These are phyloP conservation scores for Fusarium tricinctum DNA, from an alignment of 2,329 filamentous ascomycete species.

Conservation along the genomic window DNA sequence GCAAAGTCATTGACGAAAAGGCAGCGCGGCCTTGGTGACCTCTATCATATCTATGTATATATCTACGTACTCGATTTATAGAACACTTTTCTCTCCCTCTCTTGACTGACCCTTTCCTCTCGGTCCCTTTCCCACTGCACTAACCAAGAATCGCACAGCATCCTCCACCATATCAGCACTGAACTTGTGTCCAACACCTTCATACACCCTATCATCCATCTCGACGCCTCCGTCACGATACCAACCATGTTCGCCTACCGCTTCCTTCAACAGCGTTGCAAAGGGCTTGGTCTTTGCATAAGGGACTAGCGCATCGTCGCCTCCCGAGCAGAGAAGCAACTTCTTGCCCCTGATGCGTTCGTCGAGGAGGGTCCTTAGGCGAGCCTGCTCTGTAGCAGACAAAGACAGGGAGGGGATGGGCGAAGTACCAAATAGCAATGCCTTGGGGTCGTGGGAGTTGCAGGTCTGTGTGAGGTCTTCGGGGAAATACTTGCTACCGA, in stretches of 20 bases:
- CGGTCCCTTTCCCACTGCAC: conserved; percentile 57
- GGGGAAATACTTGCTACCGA: conserved; percentile 86
- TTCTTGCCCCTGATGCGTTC: conserved; percentile 70
- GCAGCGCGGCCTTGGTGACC: conserved; percentile 58
- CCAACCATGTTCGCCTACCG: conserved; percentile 60
- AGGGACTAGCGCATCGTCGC: conserved; percentile 79
- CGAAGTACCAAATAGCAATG: conserved; percentile 73
- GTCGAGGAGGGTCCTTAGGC: conserved; percentile 63
- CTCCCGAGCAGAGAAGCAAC: conserved; percentile 75
- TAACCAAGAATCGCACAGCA: conserved; percentile 73
- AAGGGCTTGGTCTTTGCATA: conserved; percentile 72
- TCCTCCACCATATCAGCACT: conserved; percentile 75
- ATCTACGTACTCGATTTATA: conserved; percentile 21
- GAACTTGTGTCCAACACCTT: conserved; percentile 78
- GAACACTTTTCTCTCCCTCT: conserved; percentile 50
- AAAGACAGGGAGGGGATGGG: conserved; percentile 53
- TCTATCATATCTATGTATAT: not conserved
- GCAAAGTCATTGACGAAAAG: conserved; percentile 59
- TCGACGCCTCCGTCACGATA: conserved; percentile 69
- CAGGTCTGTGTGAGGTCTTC: conserved; percentile 73
- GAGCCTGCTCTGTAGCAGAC: conserved; percentile 57
- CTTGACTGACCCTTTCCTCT: conserved; percentile 47
- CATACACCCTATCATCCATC: conserved; percentile 76
- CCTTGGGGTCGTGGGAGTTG: conserved; percentile 79
- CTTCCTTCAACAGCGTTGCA: conserved; percentile 71